phyloP scores from a whole-genome alignment of 495 filamentous ascomycete genomes.

The Oidiodendron maius region DNA sequence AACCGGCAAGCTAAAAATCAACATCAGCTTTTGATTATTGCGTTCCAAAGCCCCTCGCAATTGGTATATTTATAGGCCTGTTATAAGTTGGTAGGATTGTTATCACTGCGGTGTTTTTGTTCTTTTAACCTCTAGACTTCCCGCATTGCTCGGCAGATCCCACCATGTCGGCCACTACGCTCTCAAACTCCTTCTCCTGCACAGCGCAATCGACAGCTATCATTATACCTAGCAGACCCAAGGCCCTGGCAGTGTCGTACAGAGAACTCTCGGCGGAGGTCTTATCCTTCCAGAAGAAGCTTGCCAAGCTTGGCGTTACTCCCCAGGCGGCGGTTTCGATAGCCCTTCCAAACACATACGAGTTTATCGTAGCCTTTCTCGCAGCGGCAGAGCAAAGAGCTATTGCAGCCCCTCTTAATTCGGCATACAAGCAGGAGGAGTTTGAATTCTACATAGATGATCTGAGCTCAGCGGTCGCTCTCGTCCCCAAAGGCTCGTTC shows the following conservation, averaged over 20 bases:
- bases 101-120: too few species aligned
- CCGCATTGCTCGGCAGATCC: neutral
- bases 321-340: constrained; percentile 65
- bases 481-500: constrained; percentile 67
- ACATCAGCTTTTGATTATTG: too few species aligned
- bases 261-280: constrained; percentile 54
- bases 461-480: constrained; percentile 64
- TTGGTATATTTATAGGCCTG: too few species aligned
- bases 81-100: too few species aligned
- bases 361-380: constrained; percentile 78
- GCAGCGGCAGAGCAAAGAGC: constrained; percentile 70
- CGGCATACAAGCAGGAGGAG: constrained; percentile 78
- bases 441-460: constrained; percentile 89
- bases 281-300: constrained; percentile 59
- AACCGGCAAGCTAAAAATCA: constrained; percentile 6
- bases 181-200: constrained; percentile 22
- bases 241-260: constrained; percentile 58
- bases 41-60: too few species aligned
- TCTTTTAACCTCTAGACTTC: neutral
- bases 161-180: constrained; percentile 20
- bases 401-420: constrained; percentile 76
- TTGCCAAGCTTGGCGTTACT: constrained; percentile 63
- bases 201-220: constrained; percentile 39
- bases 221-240: constrained; percentile 57
- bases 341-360: constrained; percentile 70